Percentiles rank a stretch among this genome's conserved stretches.
phyloP scores from a whole-genome alignment of 1,284 basidiomycete genomes.

The Neolentinus lepideus region DNA sequence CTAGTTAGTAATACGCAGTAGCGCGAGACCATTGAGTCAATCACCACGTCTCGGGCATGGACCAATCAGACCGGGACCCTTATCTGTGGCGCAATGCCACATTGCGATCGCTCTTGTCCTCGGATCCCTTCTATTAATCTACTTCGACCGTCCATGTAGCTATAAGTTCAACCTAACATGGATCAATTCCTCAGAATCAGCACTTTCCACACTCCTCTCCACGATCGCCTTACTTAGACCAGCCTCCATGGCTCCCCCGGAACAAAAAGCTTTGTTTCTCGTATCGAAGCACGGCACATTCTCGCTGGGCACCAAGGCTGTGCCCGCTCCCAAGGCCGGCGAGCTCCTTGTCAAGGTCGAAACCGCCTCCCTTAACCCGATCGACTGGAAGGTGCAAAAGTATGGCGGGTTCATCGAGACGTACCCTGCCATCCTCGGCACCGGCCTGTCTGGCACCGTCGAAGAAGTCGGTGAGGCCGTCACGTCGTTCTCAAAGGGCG shows the following conservation, averaged over 20 bases:
- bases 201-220: no score
- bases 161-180: no score
- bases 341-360: constrained; percentile 38
- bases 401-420: constrained; percentile 19
- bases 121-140: no score
- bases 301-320: neutral
- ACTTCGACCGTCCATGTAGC: no score
- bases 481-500: constrained; percentile 40
- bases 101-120: no score
- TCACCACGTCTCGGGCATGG: no score
- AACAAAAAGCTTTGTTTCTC: neutral
- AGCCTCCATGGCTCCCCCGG: neutral
- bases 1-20: no score
- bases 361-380: constrained; percentile 36
- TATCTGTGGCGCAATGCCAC: no score
- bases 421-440: constrained; percentile 40
- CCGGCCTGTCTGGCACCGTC: constrained; percentile 50
- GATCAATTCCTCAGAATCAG: no score
- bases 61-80: no score
- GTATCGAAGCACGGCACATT: neutral
- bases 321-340: constrained; percentile 30
- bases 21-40: no score
- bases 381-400: constrained; percentile 35
- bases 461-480: constrained; percentile 45
- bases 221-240: neutral